Evolutionary conservation across 1,284 basidiomycete species (phyloP).

Genomic region (Leccinum subfulvum): DNA sequence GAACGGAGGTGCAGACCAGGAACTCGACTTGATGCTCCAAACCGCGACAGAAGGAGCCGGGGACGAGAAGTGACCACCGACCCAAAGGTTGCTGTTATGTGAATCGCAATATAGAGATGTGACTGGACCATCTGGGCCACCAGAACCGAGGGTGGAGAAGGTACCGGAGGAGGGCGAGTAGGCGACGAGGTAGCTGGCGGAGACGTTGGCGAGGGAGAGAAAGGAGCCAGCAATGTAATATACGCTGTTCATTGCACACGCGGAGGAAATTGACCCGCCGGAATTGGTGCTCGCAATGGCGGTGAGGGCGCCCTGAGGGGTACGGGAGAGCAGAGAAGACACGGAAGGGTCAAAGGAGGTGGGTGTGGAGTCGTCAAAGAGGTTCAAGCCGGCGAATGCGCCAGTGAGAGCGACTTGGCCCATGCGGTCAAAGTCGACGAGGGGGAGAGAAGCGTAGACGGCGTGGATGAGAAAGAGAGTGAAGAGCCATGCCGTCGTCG

Average conservation of each 20-base stretch:
- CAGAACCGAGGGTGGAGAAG: conserved; percentile 61
- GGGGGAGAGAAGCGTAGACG: conserved; percentile 64
- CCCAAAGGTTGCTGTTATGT: conserved; percentile 73
- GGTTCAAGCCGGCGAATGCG: conserved; percentile 80
- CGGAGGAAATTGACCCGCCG: conserved; percentile 66
- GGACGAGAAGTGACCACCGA: conserved; percentile 79
- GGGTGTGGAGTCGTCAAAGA: conserved; percentile 60
- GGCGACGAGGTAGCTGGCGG: conserved; percentile 68
- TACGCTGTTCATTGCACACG: conserved; percentile 59
- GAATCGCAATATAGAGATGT: conserved; percentile 82
- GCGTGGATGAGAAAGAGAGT: conserved; percentile 28
- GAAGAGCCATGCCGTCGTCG: conserved; percentile 14
- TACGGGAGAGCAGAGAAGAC: conserved; percentile 69
- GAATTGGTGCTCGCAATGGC: conserved; percentile 66
- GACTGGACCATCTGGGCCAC: conserved; percentile 71
- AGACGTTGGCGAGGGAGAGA: conserved; percentile 56
- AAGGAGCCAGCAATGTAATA: conserved; percentile 82
- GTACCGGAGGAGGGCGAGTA: conserved; percentile 60
- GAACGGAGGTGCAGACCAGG: conserved; percentile 81
- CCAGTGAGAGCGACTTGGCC: conserved; percentile 86
- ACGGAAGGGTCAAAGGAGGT: conserved; percentile 64
- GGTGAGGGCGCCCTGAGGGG: conserved; percentile 59
- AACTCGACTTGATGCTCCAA: conserved; percentile 65
- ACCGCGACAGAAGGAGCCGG: conserved; percentile 74
- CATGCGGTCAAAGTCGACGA: conserved; percentile 89